A percentile compares a stretch with the other conserved stretches of the same genome.
These are phyloP conservation scores for Nicotiana benthamiana DNA, from an alignment of 257 asterid species.

Conservation along the genomic window DNA sequence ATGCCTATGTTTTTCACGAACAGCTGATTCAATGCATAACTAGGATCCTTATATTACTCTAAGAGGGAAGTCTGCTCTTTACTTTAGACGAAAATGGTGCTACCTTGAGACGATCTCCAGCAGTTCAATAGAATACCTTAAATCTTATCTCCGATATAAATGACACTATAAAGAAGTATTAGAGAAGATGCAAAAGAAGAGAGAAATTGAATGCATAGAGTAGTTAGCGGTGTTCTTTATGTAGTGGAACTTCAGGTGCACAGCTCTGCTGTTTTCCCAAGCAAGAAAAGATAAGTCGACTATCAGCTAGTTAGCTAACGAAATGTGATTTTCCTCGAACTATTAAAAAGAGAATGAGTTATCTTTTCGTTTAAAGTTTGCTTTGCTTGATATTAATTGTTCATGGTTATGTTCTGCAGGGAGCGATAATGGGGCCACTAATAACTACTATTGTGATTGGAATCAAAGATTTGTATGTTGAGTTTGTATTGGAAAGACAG, in stretches of 20 bases:
- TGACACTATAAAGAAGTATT: neutral
- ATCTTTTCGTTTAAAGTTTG: neutral
- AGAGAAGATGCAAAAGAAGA: neutral
- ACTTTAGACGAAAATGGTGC: neutral
- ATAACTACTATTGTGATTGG: constrained; percentile 64
- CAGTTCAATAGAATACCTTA: no score
- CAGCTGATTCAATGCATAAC: neutral
- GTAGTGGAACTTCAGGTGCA: neutral
- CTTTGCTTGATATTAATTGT: neutral
- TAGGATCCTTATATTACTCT: neutral
- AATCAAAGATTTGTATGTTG: constrained; percentile 59
- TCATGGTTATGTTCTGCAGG: constrained; percentile 32
- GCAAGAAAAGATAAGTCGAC: neutral
- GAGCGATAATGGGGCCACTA: constrained; percentile 76
- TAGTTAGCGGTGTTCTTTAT: neutral
- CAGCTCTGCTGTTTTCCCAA: neutral
- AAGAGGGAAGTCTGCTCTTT: neutral
- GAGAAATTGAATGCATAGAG: neutral
- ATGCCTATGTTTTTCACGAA: neutral
- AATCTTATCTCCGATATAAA: neutral
- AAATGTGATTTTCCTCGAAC: neutral
- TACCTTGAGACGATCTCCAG: neutral
- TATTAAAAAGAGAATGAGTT: neutral
- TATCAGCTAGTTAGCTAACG: neutral
- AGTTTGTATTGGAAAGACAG: constrained; percentile 47